Base-by-base conservation (phyloP, 441 rosid genomes). In the Hura crepitans region DNA sequence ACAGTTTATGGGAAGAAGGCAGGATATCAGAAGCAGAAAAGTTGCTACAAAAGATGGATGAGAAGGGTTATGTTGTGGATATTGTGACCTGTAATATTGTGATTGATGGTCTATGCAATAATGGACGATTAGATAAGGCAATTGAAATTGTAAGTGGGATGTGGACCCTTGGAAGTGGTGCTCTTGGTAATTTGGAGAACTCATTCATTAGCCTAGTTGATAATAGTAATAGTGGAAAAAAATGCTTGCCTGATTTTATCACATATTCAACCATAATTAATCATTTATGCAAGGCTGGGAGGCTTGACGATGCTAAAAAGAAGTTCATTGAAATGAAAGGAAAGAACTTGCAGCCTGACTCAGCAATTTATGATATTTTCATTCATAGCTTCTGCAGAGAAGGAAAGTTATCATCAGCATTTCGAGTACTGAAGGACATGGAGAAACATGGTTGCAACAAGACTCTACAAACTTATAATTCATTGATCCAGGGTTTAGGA, bases 401-500 rank as follows among this genome's bases (percentile, higher is more conserved):
- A 71, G 97, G 97, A 60, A 95, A 92, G 81, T 5, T 95, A 80
- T 85, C 97, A 46, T 92, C 97, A 77, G 93, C 97, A 77, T 87
- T 92, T 78, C 91, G 87, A 59, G 91, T 95, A 69, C 99, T 95
- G 59, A 92, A 92, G 80, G 97, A 95, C 74, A 95, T 95, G 99
- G 99, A 90, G 85, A 86, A 83, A 81, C 89, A 77, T 65, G 93
- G 96, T 66, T 95, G 91, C 77, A 82, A 71, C 75, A 95, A 84
- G 83, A 90, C 84, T 77, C 66, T 92, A 27, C 94, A 83, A 70
- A 92, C 97, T 39, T 95, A 92, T 75, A 92, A 95, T 81, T 89
- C 97, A 17, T 79, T 95, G 78, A 90, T 92, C 72, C 76, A 81
- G 65, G 97, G 97, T 37, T 81, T 92, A 17, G 99, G 93, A 66